Evolutionary conservation across 257 asterid genomes (phyloP).

Genomic region (Nemophila menziesii): DNA sequence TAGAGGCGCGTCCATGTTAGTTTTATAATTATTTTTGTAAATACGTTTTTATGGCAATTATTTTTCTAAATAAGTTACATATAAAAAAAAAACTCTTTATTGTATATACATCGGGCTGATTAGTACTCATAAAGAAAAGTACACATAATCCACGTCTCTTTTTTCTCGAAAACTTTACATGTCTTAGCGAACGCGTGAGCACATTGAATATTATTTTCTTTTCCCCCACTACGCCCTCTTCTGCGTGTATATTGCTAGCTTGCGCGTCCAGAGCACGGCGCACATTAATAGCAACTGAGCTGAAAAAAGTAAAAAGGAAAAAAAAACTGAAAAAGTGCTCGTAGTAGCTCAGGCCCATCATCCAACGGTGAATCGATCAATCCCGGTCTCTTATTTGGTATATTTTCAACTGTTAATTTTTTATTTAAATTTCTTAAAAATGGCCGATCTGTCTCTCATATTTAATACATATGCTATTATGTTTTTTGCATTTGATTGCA

Average conservation of each 20-base stretch:
- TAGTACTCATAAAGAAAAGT: too few relatives aligned
- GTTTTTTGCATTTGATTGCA: background rate
- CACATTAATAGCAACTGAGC: background rate
- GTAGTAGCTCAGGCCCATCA: background rate
- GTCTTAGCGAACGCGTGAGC: background rate
- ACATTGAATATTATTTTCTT: background rate
- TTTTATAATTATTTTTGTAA: too few relatives aligned
- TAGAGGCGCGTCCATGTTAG: too few relatives aligned
- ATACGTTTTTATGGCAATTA: too few relatives aligned
- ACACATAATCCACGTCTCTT: too few relatives aligned
- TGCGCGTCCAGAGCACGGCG: background rate
- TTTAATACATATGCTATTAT: background rate
- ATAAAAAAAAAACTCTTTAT: too few relatives aligned
- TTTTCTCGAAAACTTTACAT: too few relatives aligned
- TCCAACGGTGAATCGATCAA: background rate
- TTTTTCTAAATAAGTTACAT: too few relatives aligned
- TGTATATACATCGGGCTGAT: too few relatives aligned
- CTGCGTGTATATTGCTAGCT: background rate
- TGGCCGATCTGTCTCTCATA: conserved; percentile 6
- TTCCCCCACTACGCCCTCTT: background rate
- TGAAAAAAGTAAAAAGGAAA: background rate
- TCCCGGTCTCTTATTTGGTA: background rate
- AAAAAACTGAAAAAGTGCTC: background rate
- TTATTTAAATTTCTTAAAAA: background rate
- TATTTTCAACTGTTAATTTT: background rate